These are phyloP conservation scores for Neurospora africana DNA, from an alignment of 495 filamentous ascomycete genomes.

Conservation along the genomic window DNA sequence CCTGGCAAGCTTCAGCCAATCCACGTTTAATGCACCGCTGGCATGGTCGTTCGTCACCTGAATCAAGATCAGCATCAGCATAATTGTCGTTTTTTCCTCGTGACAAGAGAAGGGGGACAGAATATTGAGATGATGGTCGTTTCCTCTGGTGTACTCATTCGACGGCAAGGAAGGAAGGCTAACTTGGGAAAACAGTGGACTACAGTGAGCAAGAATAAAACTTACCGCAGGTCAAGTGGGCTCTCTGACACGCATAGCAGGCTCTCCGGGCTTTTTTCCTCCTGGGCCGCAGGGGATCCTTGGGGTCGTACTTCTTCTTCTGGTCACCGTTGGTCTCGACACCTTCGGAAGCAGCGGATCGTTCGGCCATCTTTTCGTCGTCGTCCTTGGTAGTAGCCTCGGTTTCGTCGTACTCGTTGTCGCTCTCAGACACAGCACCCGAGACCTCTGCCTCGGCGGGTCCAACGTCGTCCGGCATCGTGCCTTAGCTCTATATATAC, in stretches of 20 bases:
- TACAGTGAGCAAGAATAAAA: conserved; percentile 12
- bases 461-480: conserved; percentile 36
- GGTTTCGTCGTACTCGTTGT: conserved; percentile 41
- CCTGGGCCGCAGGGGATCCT: conserved; percentile 77
- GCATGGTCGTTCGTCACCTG: conserved; percentile 75
- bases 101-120: background rate
- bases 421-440: conserved; percentile 45
- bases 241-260: conserved; percentile 93
- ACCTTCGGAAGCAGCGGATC: conserved; percentile 33
- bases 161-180: background rate
- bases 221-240: conserved; percentile 97
- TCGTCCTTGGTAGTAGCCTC: conserved; percentile 38
- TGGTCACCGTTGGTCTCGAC: conserved; percentile 34
- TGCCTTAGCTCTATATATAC: conserved; percentile 39
- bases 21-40: conserved; percentile 88
- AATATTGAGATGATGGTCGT: background rate
- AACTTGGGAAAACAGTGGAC: background rate
- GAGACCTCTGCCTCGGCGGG: conserved; percentile 39
- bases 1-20: conserved; percentile 80
- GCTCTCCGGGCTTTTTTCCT: conserved; percentile 94
- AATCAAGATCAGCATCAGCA: conserved; percentile 8
- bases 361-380: conserved; percentile 50
- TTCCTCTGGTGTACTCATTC: background rate
- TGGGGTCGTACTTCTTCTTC: conserved; percentile 58
- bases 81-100: background rate